A percentile compares a stretch with the other conserved stretches of the same genome.
phyloP scores from a whole-genome alignment of 495 filamentous ascomycete species.

The Pseudomonodictys pantanalensis region DNA sequence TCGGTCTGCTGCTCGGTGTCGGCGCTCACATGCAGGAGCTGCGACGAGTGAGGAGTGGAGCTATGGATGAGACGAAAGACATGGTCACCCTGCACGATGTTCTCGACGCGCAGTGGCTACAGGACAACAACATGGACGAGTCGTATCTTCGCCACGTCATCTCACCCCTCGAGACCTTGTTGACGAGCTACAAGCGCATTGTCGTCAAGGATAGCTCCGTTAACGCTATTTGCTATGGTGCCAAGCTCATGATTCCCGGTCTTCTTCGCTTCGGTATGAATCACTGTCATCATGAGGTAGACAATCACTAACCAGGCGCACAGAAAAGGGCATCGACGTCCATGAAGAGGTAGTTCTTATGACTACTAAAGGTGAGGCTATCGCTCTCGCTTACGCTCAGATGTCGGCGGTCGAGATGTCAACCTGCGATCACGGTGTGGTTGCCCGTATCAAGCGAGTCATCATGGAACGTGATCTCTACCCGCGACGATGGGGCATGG shows the following conservation, averaged over 20 bases:
- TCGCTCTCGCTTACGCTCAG: conserved; percentile 89
- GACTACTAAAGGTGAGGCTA: conserved; percentile 98
- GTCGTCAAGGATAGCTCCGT: conserved; percentile 97
- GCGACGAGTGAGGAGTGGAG: conserved; percentile 85
- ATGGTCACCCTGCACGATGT: conserved; percentile 96
- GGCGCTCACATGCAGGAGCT: conserved; percentile 99
- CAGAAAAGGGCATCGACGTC: conserved; percentile 81
- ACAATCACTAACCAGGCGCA: conserved; percentile 7
- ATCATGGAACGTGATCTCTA: conserved; percentile 99
- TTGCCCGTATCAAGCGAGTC: conserved; percentile 95
- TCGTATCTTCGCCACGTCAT: conserved; percentile 84
- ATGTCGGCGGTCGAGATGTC: conserved; percentile 93
- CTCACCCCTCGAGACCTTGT: conserved; percentile 81
- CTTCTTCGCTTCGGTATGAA: conserved; percentile 77
- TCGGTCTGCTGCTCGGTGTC: conserved; percentile 87
- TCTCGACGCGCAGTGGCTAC: conserved; percentile 87
- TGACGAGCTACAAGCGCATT: conserved; percentile 88
- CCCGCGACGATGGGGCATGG: conserved; percentile 90
- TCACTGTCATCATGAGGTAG: neutral
- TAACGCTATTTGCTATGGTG: conserved; percentile 95
- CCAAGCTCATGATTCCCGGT: conserved; percentile 96
- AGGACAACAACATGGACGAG: conserved; percentile 90
- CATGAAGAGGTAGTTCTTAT: conserved; percentile 93
- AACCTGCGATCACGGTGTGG: conserved; percentile 91
- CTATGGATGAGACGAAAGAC: conserved; percentile 83